phyloP scores from a whole-genome alignment of 805 yeast genomes.

The Yamadazyma takamatsuzukensis region DNA sequence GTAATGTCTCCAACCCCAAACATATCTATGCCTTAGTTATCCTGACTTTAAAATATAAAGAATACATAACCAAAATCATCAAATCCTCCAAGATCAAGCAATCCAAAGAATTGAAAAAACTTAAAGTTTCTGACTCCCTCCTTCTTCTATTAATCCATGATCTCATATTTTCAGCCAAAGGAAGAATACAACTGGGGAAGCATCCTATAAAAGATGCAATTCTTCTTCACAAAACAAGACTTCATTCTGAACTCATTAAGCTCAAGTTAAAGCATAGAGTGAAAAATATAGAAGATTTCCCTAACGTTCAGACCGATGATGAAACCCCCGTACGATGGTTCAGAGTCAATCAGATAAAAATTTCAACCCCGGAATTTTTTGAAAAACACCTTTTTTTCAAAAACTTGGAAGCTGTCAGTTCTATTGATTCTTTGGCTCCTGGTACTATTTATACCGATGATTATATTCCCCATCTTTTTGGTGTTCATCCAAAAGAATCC shows the following conservation, averaged over 20 bases:
- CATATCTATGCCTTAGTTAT: constrained; percentile 82
- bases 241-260: constrained; percentile 78
- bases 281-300: constrained; percentile 46
- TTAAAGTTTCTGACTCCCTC: constrained; percentile 48
- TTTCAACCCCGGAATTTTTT: constrained; percentile 36
- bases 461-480: constrained; percentile 72
- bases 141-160: constrained; percentile 77
- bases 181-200: constrained; percentile 86
- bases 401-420: constrained; percentile 43
- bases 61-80: constrained; percentile 59
- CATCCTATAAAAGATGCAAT: constrained; percentile 81
- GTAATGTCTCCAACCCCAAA: constrained; percentile 50
- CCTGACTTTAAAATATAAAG: constrained; percentile 71
- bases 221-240: constrained; percentile 71
- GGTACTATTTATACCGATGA: constrained; percentile 72
- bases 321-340: constrained; percentile 81
- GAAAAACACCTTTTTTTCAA: constrained; percentile 34
- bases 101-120: constrained; percentile 38
- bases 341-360: constrained; percentile 63
- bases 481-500: constrained; percentile 73
- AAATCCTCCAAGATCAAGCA: constrained; percentile 63
- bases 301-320: constrained; percentile 36
- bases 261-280: constrained; percentile 72
- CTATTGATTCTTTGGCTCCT: constrained; percentile 27
- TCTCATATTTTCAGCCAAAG: constrained; percentile 65